Conservation (phyloP, 1,139 yeast species). For the Protomyces gravidus region DNA sequence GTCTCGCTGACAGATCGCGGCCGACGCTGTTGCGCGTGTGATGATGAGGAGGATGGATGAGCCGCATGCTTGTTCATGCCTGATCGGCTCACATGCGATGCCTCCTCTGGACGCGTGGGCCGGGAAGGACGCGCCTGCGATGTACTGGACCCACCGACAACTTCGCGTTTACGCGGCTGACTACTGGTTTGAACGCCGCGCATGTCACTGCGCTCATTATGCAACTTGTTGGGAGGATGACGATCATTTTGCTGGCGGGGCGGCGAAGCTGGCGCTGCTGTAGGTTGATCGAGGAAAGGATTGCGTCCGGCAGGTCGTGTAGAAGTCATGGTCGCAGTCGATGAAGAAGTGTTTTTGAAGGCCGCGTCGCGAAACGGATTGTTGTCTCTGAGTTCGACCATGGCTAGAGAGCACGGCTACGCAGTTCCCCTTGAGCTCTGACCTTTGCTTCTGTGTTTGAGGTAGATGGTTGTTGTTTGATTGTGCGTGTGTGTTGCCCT, state of each 20-base stretch:
- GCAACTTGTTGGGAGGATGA: background rate
- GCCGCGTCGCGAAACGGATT: conserved; percentile 23
- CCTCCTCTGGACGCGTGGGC: background rate
- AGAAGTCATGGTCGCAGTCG: background rate
- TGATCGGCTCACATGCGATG: background rate
- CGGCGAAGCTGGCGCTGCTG: background rate
- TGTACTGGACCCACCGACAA: background rate
- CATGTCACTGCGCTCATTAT: background rate
- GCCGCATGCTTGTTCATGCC: background rate
- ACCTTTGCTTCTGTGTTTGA: too few species aligned
- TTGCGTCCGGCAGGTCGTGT: background rate
- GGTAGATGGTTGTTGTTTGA: too few species aligned
- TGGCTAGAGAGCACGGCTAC: too few species aligned
- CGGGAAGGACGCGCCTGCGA: background rate
- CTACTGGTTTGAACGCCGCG: background rate
- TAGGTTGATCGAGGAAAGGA: conserved; percentile 15
- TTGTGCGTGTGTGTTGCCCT: too few species aligned
- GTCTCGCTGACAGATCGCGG: conserved; percentile 20
- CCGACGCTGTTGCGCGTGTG: background rate
- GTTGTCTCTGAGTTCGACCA: conserved; percentile 2
- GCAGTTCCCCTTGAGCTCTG: too few species aligned
- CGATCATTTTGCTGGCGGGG: background rate
- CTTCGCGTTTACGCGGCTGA: background rate
- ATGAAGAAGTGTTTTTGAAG: too few species aligned
- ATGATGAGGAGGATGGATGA: background rate